Conservation (phyloP, 108 stramenopile species). For the Cyclotella cryptica region DNA sequence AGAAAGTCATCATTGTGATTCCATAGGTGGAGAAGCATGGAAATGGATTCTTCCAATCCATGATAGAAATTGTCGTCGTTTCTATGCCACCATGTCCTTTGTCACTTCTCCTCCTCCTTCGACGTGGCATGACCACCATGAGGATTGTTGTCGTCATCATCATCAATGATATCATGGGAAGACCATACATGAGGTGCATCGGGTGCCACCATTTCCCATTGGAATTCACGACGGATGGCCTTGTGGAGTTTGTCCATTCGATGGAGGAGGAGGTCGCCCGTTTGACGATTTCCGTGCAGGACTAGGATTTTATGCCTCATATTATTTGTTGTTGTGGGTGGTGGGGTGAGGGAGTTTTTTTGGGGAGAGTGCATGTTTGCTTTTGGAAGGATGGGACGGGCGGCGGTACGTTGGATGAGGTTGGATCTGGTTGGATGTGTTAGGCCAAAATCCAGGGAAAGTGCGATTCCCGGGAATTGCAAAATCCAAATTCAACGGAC, state of each 20-base stretch:
- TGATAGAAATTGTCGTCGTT: constrained; percentile 38
- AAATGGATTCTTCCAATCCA: constrained; percentile 69
- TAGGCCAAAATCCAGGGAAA: no score
- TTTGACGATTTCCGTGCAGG: constrained; percentile 83
- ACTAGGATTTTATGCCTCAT: constrained; percentile 48
- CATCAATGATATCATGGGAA: constrained; percentile 58
- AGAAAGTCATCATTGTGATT: constrained; percentile 41
- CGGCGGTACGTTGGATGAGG: no score
- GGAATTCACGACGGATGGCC: constrained; percentile 52
- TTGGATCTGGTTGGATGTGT: no score
- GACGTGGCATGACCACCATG: no score
- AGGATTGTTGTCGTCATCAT: no score
- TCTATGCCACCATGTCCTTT: constrained; percentile 56
- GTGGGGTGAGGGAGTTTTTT: no score
- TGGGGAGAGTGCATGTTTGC: no score
- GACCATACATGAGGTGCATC: constrained; percentile 64
- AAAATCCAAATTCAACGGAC: no score
- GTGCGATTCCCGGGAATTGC: no score
- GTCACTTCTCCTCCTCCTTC: constrained; percentile 52
- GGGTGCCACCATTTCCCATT: constrained; percentile 61
- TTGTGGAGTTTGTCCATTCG: constrained; percentile 67
- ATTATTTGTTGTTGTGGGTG: neutral
- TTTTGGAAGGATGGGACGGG: no score
- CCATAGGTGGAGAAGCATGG: constrained; percentile 55
- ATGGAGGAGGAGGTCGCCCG: constrained; percentile 71